Base-by-base conservation (phyloP, 1,139 yeast genomes). In the Blastobotrys arbuscula region DNA sequence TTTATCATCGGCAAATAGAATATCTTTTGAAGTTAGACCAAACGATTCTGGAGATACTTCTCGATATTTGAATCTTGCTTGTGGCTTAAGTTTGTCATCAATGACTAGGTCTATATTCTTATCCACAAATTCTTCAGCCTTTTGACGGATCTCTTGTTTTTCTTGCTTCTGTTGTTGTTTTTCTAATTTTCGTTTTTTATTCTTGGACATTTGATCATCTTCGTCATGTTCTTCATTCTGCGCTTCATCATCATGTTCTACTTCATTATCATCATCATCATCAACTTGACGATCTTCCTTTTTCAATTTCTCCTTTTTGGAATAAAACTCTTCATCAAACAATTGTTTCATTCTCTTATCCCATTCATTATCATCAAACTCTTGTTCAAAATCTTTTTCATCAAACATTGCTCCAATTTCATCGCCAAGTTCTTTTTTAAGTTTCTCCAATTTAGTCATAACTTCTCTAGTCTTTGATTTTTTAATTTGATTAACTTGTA, bases 1-100 rank as follows among this genome's bases (percentile, higher is more conserved):
- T 53, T 77, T 75, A 64, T 94, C 98, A 61, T 86, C 94, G 9
- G 98, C 99, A 52, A 87, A 70, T 48, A 94, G 72, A 46, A 94
- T 92, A 60, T 94, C 99, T 53, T 95, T 76, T 0, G 94, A 77
- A 0, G 88, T 76, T 49, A 94, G 75, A 9, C 97, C 97, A 69
- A 79, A 94, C 10, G 90, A 71, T 61, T 94, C 98, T 2, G 99
- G 97, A 0, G 96, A 89, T 2, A 92, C 97, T 59, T 89, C 96
- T 59, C 97, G 78, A 65, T 94, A 94, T 60, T 81, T 82, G 75
- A 92, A 92, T 50, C 74, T 77, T 57, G 83, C 83, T 44, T 72
- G 76, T 28, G 78, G 79, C 36, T 55, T 59, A 16, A 58, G 48
- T 19, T 59, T 55, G 21, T 59, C 64, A 23, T 65, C 68, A 9